A percentile compares a stretch with the other conserved stretches of the same genome.
phyloP scores from a whole-genome alignment of 345 rosid genomes.

The Aquilaria yunnanensis region DNA sequence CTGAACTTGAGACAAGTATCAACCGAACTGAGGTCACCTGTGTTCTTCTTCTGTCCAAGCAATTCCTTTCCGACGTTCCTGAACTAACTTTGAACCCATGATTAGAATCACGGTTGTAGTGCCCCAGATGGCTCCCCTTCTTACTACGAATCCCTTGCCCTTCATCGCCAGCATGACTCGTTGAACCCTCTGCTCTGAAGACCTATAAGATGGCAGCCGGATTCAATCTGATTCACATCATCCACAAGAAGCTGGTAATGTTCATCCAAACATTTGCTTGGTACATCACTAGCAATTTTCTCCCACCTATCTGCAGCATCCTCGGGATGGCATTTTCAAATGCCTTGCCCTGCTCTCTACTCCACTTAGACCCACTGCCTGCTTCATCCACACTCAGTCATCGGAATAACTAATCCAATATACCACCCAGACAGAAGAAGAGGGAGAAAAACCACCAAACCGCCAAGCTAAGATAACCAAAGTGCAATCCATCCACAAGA shows the following conservation, averaged over 20 bases:
- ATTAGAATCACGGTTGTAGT: constrained; percentile 47
- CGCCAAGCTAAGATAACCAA: too few species aligned
- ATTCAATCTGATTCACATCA: constrained; percentile 72
- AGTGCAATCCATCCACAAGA: constrained; percentile 4
- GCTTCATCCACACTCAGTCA: constrained; percentile 67
- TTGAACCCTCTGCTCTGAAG: constrained; percentile 44
- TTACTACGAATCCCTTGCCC: constrained; percentile 34
- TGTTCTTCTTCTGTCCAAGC: constrained; percentile 99
- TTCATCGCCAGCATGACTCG: constrained; percentile 59
- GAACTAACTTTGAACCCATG: constrained; percentile 80
- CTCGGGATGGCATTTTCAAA: constrained; percentile 85
- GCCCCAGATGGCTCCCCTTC: constrained; percentile 50
- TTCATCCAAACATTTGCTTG: constrained; percentile 75
- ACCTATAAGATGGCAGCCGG: constrained; percentile 73
- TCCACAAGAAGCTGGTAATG: constrained; percentile 81
- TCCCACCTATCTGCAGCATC: constrained; percentile 51
- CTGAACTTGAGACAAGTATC: too few species aligned
- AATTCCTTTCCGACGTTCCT: constrained; percentile 93
- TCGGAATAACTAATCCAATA: too few species aligned
- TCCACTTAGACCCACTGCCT: constrained; percentile 59
- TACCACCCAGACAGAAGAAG: too few species aligned
- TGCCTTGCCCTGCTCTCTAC: constrained; percentile 78
- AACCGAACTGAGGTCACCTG: constrained; percentile 36
- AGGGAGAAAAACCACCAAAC: too few species aligned
- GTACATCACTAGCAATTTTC: constrained; percentile 75